Evolutionary conservation across 1,284 basidiomycete species (phyloP).

Genomic region (Mycosarcoma maydis): DNA sequence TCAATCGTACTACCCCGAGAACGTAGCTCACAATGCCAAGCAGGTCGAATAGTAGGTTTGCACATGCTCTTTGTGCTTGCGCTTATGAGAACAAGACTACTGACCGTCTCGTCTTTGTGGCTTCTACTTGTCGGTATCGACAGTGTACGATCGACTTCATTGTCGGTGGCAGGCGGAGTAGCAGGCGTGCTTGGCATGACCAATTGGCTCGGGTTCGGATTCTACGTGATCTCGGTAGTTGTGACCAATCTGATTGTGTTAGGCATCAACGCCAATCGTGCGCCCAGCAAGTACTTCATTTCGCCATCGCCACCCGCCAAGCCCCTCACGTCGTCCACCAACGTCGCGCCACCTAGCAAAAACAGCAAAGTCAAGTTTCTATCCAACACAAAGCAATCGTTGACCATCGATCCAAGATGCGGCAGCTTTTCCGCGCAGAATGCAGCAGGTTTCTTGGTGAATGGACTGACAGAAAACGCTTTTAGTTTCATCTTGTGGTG

Average conservation of each 20-base stretch:
- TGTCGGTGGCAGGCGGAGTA: constrained; percentile 57
- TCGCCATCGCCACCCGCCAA: constrained; percentile 30
- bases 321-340: constrained; percentile 1
- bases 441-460: constrained; percentile 20
- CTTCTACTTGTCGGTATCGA: neutral
- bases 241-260: constrained; percentile 54
- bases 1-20: constrained; percentile 58
- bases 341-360: neutral
- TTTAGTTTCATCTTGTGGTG: constrained; percentile 65
- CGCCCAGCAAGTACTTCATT: constrained; percentile 48
- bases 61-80: too few relatives aligned
- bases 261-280: constrained; percentile 40
- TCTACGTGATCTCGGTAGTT: constrained; percentile 55
- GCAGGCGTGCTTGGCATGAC: constrained; percentile 63
- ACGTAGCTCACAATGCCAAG: constrained; percentile 56
- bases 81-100: neutral
- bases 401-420: constrained; percentile 27
- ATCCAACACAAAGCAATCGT: neutral
- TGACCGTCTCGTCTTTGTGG: neutral
- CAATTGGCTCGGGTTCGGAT: constrained; percentile 60
- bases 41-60: constrained; percentile 59
- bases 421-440: constrained; percentile 26
- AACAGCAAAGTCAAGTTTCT: constrained; percentile 9
- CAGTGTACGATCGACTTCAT: constrained; percentile 58
- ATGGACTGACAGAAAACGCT: constrained; percentile 53